These are phyloP conservation scores for Collybia sp. DNA, from an alignment of 768 basidiomycete genomes.

Conservation along the genomic window DNA sequence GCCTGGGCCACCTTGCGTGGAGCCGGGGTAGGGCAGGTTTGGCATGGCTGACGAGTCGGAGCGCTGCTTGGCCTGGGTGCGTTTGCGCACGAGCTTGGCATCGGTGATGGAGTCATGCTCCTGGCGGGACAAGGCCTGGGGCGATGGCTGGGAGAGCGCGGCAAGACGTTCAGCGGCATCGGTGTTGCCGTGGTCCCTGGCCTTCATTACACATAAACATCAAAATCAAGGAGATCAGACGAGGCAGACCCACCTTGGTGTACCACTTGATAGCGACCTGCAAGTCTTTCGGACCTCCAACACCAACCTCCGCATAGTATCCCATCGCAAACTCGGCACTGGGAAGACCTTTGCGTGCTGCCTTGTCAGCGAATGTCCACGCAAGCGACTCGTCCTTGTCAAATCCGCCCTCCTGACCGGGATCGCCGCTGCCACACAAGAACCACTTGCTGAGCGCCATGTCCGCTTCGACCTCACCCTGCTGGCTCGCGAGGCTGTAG, in stretches of 20 bases:
- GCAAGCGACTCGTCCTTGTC: constrained; percentile 88
- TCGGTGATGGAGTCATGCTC: constrained; percentile 83
- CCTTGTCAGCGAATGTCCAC: constrained; percentile 87
- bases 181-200: constrained; percentile 69
- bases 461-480: constrained; percentile 89
- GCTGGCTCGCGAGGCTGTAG: constrained; percentile 77
- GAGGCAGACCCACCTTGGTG: constrained; percentile 26
- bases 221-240: not conserved
- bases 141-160: constrained; percentile 59
- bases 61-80: constrained; percentile 66
- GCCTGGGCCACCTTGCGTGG: not conserved
- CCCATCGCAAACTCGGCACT: constrained; percentile 95
- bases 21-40: constrained; percentile 7
- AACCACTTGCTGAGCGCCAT: constrained; percentile 99
- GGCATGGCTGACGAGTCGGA: constrained; percentile 28
- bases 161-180: constrained; percentile 75
- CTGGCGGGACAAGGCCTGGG: constrained; percentile 63
- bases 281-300: constrained; percentile 66
- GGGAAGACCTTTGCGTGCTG: constrained; percentile 66
- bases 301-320: constrained; percentile 91
- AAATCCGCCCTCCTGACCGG: constrained; percentile 44
- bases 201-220: constrained; percentile 33
- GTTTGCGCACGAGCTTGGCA: constrained; percentile 73
- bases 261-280: constrained; percentile 78
- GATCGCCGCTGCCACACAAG: constrained; percentile 67